Percentiles rank a stretch among this genome's conserved stretches.
Evolutionary conservation across 805 yeast genomes (phyloP).

Genomic region (Scheffersomyces spartinae): DNA sequence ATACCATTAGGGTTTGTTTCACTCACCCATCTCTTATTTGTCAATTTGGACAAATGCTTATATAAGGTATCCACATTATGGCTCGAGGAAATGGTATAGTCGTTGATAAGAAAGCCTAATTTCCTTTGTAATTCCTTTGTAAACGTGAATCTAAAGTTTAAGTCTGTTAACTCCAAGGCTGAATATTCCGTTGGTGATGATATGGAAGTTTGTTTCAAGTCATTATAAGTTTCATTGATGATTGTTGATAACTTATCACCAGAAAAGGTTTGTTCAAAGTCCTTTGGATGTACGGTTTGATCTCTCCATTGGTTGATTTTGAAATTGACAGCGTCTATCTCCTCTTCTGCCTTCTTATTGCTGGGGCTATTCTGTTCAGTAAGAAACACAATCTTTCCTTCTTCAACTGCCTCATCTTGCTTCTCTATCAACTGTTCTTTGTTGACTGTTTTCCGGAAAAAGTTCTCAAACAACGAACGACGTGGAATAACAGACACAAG

Average conservation of each 20-base stretch:
- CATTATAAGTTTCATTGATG: constrained; percentile 14
- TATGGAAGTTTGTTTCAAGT: constrained; percentile 9
- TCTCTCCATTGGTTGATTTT: constrained; percentile 25
- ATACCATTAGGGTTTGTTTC: constrained; percentile 73
- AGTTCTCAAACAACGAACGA: constrained; percentile 16
- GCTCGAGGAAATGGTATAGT: constrained; percentile 32
- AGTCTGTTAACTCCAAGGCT: constrained; percentile 21
- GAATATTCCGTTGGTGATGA: constrained; percentile 4
- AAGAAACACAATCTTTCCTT: constrained; percentile 23
- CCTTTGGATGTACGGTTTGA: constrained; percentile 10
- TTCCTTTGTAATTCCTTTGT: constrained; percentile 35
- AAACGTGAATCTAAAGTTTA: constrained; percentile 36
- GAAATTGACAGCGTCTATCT: constrained; percentile 23
- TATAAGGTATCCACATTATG: constrained; percentile 28
- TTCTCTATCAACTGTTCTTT: constrained; percentile 24
- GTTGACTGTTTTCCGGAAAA: constrained; percentile 22
- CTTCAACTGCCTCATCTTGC: constrained; percentile 14
- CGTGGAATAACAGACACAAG: constrained; percentile 5
- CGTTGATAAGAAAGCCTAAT: constrained; percentile 44
- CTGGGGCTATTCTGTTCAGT: constrained; percentile 24
- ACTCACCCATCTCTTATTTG: constrained; percentile 33
- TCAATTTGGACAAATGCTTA: constrained; percentile 23
- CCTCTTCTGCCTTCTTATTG: constrained; percentile 13
- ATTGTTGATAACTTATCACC: constrained; percentile 12
- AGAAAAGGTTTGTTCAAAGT: constrained; percentile 18